These are phyloP conservation scores for Trypanosoma platydactyli DNA, from an alignment of 208 protist genomes.

Conservation along the genomic window DNA sequence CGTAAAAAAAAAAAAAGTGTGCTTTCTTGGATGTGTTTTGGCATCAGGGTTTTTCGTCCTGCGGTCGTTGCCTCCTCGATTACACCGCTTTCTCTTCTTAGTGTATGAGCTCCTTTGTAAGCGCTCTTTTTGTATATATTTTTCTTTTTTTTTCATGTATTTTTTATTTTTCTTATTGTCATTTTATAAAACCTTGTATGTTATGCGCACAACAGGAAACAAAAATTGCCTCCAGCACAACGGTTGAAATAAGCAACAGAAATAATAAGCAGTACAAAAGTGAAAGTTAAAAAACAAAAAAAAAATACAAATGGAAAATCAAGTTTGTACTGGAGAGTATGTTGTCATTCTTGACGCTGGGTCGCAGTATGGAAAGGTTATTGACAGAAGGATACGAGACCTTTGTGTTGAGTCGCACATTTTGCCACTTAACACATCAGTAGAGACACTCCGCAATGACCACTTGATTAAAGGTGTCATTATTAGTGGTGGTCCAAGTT, in stretches of 20 bases:
- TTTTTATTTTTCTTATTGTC: conserved; percentile 1
- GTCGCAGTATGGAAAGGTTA: conserved; percentile 97
- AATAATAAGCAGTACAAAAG: neutral
- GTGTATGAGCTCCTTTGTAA: too few relatives aligned
- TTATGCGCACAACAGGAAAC: too few relatives aligned
- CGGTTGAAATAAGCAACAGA: too few relatives aligned
- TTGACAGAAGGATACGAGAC: conserved; percentile 95
- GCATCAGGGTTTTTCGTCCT: conserved; percentile 12
- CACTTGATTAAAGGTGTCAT: conserved; percentile 90
- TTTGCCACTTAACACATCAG: conserved; percentile 79
- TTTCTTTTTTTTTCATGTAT: conserved; percentile 16
- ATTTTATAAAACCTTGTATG: too few relatives aligned
- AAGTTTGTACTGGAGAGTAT: conserved; percentile 44
- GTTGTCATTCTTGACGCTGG: conserved; percentile 95
- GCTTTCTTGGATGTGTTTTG: too few relatives aligned
- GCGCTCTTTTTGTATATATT: neutral
- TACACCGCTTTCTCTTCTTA: too few relatives aligned
- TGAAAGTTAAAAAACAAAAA: neutral
- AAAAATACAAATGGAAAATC: conserved; percentile 2
- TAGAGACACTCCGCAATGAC: conserved; percentile 44
- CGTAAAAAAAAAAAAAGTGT: conserved; percentile 8
- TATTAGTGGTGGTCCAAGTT: conserved; percentile 94
- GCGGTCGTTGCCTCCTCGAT: too few relatives aligned
- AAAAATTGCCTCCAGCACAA: too few relatives aligned
- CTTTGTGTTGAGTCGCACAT: conserved; percentile 91